Base-by-base conservation (phyloP, 352 stramenopile genomes). In the Phytophthora aleatoria region DNA sequence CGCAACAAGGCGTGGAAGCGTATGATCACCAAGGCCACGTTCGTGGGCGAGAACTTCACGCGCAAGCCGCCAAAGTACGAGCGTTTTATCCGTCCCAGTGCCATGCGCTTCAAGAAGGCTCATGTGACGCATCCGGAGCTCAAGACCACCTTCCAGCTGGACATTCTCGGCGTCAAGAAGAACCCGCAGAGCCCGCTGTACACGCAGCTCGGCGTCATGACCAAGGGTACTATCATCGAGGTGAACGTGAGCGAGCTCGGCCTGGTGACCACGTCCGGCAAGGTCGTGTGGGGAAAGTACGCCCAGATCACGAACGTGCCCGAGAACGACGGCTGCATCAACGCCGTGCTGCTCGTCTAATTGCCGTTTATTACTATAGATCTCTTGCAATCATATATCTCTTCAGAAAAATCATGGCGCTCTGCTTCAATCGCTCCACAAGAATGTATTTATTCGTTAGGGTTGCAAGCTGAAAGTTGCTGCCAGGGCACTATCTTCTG, bases 261-360 rank as follows among this genome's bases (percentile, higher is more conserved):
- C 31, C 81, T 99, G 26, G 98, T 99, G 1, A 99, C 98, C 31
- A 99, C 97, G 50, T 98, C 92, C 24, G 98, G 98, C 67, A 99
- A 99, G 73, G 98, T 99, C 51, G 97, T 99, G n/a, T 99, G 97
- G 97, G 98, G 97, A 56, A 99, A 99, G 71, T 99, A 99, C 80
- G 97, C 97, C 24, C 98, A 99, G 87, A 96, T 99, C 48, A 99
- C 98, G 39, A 99, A 99, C 85, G 99, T 99, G 73, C 98, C 98
- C 5, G 98, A 99, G 82, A 93, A 99, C 61, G 98, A 99, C 79
- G 98, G 98, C 51, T 99, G 97, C 82, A 99, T 99, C 66, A 99
- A 99, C 80, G 97, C 96, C 30, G 96, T 99, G 48, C 85, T 99
- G 48, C 85, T 99, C 58, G 97, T 99, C 38, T 99, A 99, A 67